Evolutionary conservation across 495 filamentous ascomycete genomes (phyloP), one percentile per base, ranked within the genome.

Genomic region (Xylaria scruposa): DNA sequence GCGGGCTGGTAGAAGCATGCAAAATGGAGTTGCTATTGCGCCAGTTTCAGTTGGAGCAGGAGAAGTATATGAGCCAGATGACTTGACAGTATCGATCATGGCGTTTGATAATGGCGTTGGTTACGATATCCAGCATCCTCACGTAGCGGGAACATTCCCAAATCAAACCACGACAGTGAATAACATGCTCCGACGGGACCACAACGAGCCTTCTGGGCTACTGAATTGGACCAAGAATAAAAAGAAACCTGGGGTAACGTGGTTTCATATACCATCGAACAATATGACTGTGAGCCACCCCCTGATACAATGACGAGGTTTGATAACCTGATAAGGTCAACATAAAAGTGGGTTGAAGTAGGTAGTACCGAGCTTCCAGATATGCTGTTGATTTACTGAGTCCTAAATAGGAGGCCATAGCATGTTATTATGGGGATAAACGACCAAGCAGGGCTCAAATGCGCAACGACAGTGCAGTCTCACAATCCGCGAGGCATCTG

Each of bases 221-320:
- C 29, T 56, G 26, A 56, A 31, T 56, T 56, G 13, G 24, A 17
- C 6, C 13, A 56, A 12, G 24, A 4, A 24, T 15, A 56, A 26
- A 29, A 31, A 13, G 26, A 10, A 54, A 56, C 26, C 53, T 56
- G 26, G 26, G 12, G 40, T 65, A 19, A 53, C 12, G 21, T 67
- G 44, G 62, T 78, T 82, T 44, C 80, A 82, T 56, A 72, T 82
- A 24, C 80, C 80, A 12, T 76, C 77, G 24, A 82, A 82, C 68
- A 81, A 82, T 66, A 82, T 82, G 80, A 38, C 38, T 21, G 60
- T 63, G 38, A 63, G 60, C 6, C 38, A 29, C 38, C 15, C n/a
- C 36, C 21, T 46, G 5, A 15, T 38, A 63, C 6, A 19, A 26
- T 29, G 5, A 19, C 1, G 38, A 46, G 17, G 46, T 17, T 24